Evolutionary conservation across 768 basidiomycete species (phyloP).

Genomic region (Candolleomyces eurysporus): DNA sequence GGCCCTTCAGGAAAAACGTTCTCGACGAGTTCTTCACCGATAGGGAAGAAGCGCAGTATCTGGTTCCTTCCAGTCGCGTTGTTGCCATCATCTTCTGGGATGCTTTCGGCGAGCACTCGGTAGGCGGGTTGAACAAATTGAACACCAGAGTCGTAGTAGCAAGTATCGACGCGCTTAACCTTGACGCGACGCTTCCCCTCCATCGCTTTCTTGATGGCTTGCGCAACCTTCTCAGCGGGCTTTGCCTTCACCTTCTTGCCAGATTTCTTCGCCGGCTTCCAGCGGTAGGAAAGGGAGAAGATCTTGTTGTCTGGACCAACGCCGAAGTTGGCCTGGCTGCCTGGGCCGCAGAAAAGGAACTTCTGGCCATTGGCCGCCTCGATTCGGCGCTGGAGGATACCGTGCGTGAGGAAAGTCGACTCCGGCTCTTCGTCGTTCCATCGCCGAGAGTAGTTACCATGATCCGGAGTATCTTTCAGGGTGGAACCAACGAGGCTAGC

Average conservation of each 20-base stretch:
- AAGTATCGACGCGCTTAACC: conserved; percentile 6
- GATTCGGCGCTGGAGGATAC: conserved; percentile 1
- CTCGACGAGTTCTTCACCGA: neutral
- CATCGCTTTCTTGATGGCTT: conserved; percentile 2
- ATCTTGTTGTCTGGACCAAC: neutral
- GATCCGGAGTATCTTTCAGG: neutral
- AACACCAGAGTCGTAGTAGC: conserved; percentile 8
- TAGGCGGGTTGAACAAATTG: conserved; percentile 7
- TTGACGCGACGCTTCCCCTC: neutral
- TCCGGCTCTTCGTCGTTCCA: neutral
- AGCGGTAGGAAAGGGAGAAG: conserved; percentile 1
- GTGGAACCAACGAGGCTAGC: neutral
- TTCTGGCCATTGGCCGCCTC: neutral
- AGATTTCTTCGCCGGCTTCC: conserved; percentile 2
- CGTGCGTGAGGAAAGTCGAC: conserved; percentile 3
- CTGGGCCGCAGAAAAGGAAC: conserved; percentile 9
- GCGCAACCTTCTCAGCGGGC: neutral
- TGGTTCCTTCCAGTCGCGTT: neutral
- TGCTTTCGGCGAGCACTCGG: neutral
- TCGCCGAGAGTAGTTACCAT: neutral
- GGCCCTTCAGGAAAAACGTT: neutral
- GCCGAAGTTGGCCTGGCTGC: conserved; percentile 8
- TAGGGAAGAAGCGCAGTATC: neutral
- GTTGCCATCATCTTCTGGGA: neutral
- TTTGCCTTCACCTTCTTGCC: neutral